Evolutionary conservation across 139 green algal species (phyloP), one percentile per base, ranked within the genome.

Genomic region (Auxenochlorella pyrenoidosa): DNA sequence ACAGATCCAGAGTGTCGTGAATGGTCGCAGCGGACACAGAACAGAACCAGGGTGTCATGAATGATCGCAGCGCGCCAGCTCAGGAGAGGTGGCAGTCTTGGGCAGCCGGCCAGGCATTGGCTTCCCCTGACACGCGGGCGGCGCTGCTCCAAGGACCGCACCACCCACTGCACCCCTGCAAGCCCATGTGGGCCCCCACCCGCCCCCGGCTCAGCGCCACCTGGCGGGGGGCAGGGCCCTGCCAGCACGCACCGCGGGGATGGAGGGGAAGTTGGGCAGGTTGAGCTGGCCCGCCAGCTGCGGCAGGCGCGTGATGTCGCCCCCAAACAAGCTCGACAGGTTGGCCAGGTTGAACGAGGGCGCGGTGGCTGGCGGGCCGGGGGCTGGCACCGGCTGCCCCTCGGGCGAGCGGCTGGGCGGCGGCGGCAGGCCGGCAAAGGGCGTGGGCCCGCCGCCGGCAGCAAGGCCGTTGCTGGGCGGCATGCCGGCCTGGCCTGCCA

Each of bases 251-350:
- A 89, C 86, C 86, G 41, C 47, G 2, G 89, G 89, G 18, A 92
- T 65, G 22, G 89, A 92, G 0, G 89, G 87, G 76, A 92, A 89
- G 75, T 78, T 86, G 40, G 66, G 66, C 65, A 80, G 79, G 59
- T 81, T 70, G 40, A 78, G 28, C 43, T 68, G 71, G 40, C 83
- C 84, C 3, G 75, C 75, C 54, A 92, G 82, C 73, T 79, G 75
- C 5, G 88, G 68, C 32, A 88, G 58, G 47, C 78, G 66, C 38
- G 86, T 83, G 32, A 90, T 26, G 82, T 88, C 88, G 10, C 40
- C 72, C 0, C 88, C 88, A 84, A 91, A 83, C 88, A 91, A 63
- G 38, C 38, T 34, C 2, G 21, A 63, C 34, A 91, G 82, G 68
- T 36, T 51, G 6, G 66, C 82, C 3, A 91, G n/a, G 59, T 40